phyloP scores from a whole-genome alignment of 257 asterid species.

The Nicotiana undulata region DNA sequence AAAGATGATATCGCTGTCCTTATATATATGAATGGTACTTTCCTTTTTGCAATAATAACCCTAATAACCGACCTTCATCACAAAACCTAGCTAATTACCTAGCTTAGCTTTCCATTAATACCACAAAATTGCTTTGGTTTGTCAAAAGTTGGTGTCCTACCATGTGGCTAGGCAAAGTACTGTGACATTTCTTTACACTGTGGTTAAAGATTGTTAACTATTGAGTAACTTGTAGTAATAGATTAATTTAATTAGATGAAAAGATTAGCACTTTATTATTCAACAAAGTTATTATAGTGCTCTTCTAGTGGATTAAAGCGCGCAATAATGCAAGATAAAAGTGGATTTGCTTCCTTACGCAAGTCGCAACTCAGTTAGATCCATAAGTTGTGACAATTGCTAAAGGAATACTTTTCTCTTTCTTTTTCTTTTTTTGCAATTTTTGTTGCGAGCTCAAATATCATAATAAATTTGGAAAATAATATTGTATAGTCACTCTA shows the following conservation, averaged over 20 bases:
- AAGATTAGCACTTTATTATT: background rate
- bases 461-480: no score
- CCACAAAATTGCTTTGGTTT: constrained; percentile 3
- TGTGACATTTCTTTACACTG: background rate
- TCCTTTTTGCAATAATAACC: background rate
- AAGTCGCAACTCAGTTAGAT: no score
- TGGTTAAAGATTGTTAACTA: constrained; percentile 6
- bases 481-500: no score
- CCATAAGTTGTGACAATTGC: background rate
- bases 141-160: constrained; percentile 22
- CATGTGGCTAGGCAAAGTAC: constrained; percentile 26
- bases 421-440: no score
- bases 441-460: no score
- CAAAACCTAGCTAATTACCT: constrained; percentile 8
- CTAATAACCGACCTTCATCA: constrained; percentile 1
- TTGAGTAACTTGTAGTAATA: background rate
- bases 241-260: background rate
- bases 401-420: no score
- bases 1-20: background rate
- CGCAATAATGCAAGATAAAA: background rate
- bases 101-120: constrained; percentile 12
- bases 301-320: background rate
- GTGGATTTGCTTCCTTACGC: background rate
- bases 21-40: background rate
- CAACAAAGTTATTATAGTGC: background rate